phyloP scores from a whole-genome alignment of 148 eudicot genomes.

The Rheum nobile region DNA sequence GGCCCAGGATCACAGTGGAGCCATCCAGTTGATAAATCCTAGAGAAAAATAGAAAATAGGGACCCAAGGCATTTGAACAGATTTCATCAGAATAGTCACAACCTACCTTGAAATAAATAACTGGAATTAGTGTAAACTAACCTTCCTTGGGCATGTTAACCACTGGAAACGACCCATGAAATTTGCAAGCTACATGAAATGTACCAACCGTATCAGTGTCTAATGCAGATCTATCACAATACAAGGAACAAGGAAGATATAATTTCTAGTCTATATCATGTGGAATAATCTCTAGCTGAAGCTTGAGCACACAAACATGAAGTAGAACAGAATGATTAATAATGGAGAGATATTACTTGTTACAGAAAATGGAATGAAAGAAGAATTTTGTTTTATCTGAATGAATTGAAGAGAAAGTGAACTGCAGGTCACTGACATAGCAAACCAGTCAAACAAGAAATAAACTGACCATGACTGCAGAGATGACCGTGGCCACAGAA shows the following conservation, averaged over 20 bases:
- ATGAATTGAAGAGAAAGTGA: background rate
- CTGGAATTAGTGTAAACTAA: slow-evolving; percentile 8
- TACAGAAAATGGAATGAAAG: background rate
- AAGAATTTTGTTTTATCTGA: background rate
- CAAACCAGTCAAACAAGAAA: background rate
- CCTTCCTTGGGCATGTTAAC: slow-evolving; percentile 97
- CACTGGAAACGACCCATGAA: slow-evolving; percentile 78
- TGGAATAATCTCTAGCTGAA: background rate
- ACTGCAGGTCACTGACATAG: background rate
- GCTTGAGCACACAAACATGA: background rate
- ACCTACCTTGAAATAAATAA: too few relatives aligned
- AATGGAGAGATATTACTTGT: background rate
- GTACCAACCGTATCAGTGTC: background rate
- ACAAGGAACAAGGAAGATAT: background rate
- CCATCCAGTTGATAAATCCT: slow-evolving; percentile 98
- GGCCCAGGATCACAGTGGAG: slow-evolving; percentile 94
- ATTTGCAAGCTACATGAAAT: slow-evolving; percentile 69
- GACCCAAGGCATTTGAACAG: background rate
- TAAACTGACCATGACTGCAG: slow-evolving; percentile 70
- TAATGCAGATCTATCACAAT: background rate
- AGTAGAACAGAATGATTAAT: background rate
- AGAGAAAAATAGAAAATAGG: background rate
- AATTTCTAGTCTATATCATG: background rate
- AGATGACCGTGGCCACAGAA: slow-evolving; percentile 69
- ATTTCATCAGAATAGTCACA: too few relatives aligned